These are phyloP conservation scores for Phytophthora megakarya DNA, from an alignment of 352 stramenopile genomes.

Conservation along the genomic window DNA sequence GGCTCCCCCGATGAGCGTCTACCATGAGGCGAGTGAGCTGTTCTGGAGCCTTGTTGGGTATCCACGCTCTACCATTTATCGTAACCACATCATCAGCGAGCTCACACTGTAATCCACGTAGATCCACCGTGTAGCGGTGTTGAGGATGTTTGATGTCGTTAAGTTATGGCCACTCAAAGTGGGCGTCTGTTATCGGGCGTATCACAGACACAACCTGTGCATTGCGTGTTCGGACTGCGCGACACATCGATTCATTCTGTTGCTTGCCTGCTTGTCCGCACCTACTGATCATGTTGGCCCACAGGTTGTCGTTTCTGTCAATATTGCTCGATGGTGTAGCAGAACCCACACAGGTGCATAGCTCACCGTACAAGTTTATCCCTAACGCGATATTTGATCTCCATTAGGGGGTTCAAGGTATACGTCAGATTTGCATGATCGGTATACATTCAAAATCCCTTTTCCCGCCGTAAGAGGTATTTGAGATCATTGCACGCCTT, in stretches of 20 bases:
- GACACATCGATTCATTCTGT: not conserved
- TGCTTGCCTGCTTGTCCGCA: slow-evolving; percentile 14
- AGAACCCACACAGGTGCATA: slow-evolving; percentile 9
- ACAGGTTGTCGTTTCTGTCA: slow-evolving; percentile 26
- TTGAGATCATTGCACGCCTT: slow-evolving; percentile 8
- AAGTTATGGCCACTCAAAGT: not conserved
- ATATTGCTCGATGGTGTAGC: slow-evolving; percentile 39
- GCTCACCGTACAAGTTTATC: slow-evolving; percentile 34
- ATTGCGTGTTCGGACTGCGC: slow-evolving; percentile 2
- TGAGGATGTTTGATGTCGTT: not conserved
- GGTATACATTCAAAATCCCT: slow-evolving; percentile 30
- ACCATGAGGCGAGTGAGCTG: slow-evolving; percentile 22
- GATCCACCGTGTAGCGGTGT: not conserved
- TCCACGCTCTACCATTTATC: slow-evolving; percentile 2
- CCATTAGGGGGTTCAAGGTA: slow-evolving; percentile 24
- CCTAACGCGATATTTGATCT: slow-evolving; percentile 32
- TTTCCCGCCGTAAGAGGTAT: slow-evolving; percentile 17
- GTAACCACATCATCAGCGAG: not conserved
- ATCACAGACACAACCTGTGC: not conserved
- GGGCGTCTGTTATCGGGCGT: not conserved
- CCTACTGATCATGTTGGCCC: slow-evolving; percentile 32
- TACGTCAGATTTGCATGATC: slow-evolving; percentile 36
- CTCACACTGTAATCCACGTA: not conserved
- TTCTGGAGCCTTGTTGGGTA: not conserved
- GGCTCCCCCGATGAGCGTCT: slow-evolving; percentile 21